These are phyloP conservation scores for Meyerozyma elateridarum DNA, from an alignment of 1,139 yeast genomes.

Conservation along the genomic window DNA sequence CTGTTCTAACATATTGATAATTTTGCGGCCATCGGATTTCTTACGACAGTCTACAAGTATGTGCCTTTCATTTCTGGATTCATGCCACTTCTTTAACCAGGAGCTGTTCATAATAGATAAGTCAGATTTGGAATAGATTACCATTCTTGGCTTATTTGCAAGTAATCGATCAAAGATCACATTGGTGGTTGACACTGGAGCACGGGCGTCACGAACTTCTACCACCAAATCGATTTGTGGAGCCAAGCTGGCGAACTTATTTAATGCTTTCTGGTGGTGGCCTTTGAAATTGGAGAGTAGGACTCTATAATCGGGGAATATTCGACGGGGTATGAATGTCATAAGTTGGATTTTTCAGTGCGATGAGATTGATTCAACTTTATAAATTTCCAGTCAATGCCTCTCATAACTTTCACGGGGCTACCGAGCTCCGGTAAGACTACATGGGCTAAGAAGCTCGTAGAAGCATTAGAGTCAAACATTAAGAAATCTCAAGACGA, in stretches of 20 bases:
- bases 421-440: constrained; percentile 85
- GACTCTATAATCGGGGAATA: constrained; percentile 67
- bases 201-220: constrained; percentile 84
- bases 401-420: constrained; percentile 78
- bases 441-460: constrained; percentile 59
- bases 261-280: constrained; percentile 80
- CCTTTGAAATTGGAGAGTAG: constrained; percentile 82
- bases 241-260: constrained; percentile 62
- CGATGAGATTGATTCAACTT: constrained; percentile 3
- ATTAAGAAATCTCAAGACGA: constrained; percentile 35
- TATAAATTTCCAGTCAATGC: constrained; percentile 46
- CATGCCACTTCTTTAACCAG: constrained; percentile 51
- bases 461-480: constrained; percentile 40
- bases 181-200: constrained; percentile 82
- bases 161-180: constrained; percentile 70
- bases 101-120: constrained; percentile 28
- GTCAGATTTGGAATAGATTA: constrained; percentile 71
- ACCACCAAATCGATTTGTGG: constrained; percentile 78
- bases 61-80: constrained; percentile 44
- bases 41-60: constrained; percentile 59
- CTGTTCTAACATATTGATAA: constrained; percentile 47
- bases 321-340: constrained; percentile 39
- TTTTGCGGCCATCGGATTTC: constrained; percentile 43
- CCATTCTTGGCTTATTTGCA: constrained; percentile 51
- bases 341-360: constrained; percentile 17